Percentiles rank a stretch among this genome's conserved stretches.
phyloP scores from a whole-genome alignment of 2,329 filamentous ascomycete genomes.

The Thelonectria blattea region DNA sequence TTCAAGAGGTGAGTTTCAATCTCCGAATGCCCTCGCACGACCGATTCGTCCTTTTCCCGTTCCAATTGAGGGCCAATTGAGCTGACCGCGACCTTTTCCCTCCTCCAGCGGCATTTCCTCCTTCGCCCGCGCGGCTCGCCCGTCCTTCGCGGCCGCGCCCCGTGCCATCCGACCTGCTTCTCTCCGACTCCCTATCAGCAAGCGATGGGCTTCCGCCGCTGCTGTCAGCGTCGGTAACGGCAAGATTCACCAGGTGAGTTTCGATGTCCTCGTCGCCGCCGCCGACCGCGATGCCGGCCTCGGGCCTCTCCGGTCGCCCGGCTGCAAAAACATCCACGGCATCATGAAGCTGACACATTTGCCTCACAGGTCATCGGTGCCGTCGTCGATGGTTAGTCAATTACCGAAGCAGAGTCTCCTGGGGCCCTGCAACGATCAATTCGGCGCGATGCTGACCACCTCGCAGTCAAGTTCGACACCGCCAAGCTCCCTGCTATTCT shows the following conservation, averaged over 20 bases:
- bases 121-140: constrained; percentile 67
- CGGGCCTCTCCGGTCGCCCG: constrained; percentile 34
- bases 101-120: constrained; percentile 68
- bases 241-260: constrained; percentile 71
- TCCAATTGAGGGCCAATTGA: constrained; percentile 60
- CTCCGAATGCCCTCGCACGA: constrained; percentile 39
- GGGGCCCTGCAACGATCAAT: constrained; percentile 13
- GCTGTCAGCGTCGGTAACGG: constrained; percentile 64
- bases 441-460: constrained; percentile 35
- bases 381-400: constrained; percentile 90
- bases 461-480: constrained; percentile 91
- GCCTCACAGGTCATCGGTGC: constrained; percentile 88
- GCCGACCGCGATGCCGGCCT: constrained; percentile 6
- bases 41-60: constrained; percentile 29
- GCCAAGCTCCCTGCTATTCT: constrained; percentile 96
- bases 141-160: constrained; percentile 63
- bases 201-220: constrained; percentile 66
- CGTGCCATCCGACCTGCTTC: constrained; percentile 63
- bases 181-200: constrained; percentile 61
- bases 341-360: constrained; percentile 32
- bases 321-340: constrained; percentile 11
- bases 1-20: constrained; percentile 75
- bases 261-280: constrained; percentile 12
- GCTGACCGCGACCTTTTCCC: constrained; percentile 41
- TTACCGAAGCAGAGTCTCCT: constrained; percentile 22